These are phyloP conservation scores for Termitomyces sp. DNA, from an alignment of 768 basidiomycete species.

Conservation along the genomic window DNA sequence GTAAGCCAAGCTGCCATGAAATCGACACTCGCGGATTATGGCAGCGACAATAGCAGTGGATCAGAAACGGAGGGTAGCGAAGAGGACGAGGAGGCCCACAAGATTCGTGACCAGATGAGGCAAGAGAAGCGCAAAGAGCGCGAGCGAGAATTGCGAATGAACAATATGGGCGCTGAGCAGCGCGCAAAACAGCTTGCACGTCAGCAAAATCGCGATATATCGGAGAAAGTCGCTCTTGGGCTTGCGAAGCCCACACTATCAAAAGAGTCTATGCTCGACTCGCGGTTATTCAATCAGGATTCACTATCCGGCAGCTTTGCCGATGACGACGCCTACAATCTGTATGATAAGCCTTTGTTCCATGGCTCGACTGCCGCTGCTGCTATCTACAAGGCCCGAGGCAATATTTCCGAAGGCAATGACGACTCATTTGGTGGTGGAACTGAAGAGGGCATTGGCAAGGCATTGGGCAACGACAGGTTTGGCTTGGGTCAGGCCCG, in stretches of 20 bases:
- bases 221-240: constrained; percentile 97
- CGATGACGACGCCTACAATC: constrained; percentile 88
- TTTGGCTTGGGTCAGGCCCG: constrained; percentile 83
- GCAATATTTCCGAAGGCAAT: constrained; percentile 78
- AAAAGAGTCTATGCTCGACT: constrained; percentile 97
- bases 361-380: constrained; percentile 94
- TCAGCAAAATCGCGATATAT: constrained; percentile 98
- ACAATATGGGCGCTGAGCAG: constrained; percentile 97
- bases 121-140: constrained; percentile 89
- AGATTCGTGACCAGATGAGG: constrained; percentile 87
- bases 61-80: constrained; percentile 54
- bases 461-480: constrained; percentile 89
- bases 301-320: constrained; percentile 77
- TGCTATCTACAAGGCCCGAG: constrained; percentile 98
- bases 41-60: constrained; percentile 67
- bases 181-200: constrained; percentile 93
- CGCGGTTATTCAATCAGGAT: constrained; percentile 96
- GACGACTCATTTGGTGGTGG: constrained; percentile 94
- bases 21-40: constrained; percentile 79
- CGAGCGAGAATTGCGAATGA: constrained; percentile 97
- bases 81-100: constrained; percentile 81
- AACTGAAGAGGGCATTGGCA: constrained; percentile 90
- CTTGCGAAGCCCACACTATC: constrained; percentile 94
- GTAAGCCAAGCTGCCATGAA: constrained; percentile 69
- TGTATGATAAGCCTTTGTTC: constrained; percentile 95